Base-by-base conservation (phyloP, 768 basidiomycete species). In the Psilocybe tampanensis region DNA sequence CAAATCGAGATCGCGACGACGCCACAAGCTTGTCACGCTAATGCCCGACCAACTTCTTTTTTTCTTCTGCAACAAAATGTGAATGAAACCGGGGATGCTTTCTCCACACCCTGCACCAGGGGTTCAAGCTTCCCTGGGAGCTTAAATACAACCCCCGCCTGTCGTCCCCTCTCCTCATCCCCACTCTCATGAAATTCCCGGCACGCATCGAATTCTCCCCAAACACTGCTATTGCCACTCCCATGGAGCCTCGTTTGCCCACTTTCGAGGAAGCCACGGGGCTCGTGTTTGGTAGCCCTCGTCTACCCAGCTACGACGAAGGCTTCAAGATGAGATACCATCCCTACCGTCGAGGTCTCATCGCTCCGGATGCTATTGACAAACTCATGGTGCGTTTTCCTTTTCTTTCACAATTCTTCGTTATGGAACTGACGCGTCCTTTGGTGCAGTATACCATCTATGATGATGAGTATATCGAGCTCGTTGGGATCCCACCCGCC, bases 391-490 rank as follows among this genome's bases (percentile, higher is more conserved):
- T 49, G n/a, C 39, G 55, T 49, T 15, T 34, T 15, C 23, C 23
- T 32, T 42, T 29, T 3, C 21, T 17, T 36, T 36, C 22, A 19
- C 8, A n/a, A 2, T 23, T 29, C 21, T 18, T 21, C 22, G 23
- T 23, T 47, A 18, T 43, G 13, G 1, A 44, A 23, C n/a, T 4
- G 2, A 34, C 13, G 17, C 52, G 8, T 23, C n/a, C 34, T 47
- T 21, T 39, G 6, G 15, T 36, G 29, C 44, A 71, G 70, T 65
- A 69, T 44, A 71, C 70, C 2, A 60, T 69, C 19, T 69, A 59
- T 21, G 68, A 71, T 41, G 67, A 69, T 5, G 62, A 61, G 26
- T 47, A 49, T 2, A 47, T 65, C 11, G 18, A 48, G 3, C 47
- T 71, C 3, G 59, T 58, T 13, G 67, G 65, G 22, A 65, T 67